phyloP scores from a whole-genome alignment of 805 yeast species.

The Candida jianshihensis region DNA sequence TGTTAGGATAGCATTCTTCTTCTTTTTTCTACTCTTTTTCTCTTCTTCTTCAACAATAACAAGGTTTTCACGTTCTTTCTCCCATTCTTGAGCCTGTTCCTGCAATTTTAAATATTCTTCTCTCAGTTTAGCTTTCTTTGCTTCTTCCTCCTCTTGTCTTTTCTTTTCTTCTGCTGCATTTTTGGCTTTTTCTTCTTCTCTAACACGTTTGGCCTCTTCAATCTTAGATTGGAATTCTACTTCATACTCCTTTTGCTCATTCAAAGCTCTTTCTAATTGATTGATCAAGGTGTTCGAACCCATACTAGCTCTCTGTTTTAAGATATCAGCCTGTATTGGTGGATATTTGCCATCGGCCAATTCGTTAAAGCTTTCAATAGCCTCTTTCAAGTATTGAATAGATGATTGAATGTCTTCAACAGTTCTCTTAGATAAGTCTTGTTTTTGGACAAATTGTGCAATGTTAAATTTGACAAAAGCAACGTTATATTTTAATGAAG shows the following conservation, averaged over 20 bases:
- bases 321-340: conserved; percentile 73
- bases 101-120: conserved; percentile 44
- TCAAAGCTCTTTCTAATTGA: conserved; percentile 62
- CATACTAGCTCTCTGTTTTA: conserved; percentile 80
- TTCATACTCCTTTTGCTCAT: conserved; percentile 68
- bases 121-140: conserved; percentile 29
- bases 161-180: conserved; percentile 43
- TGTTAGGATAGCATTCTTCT: conserved; percentile 39
- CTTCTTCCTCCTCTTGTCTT: conserved; percentile 42
- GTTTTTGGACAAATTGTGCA: conserved; percentile 72
- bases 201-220: conserved; percentile 61
- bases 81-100: conserved; percentile 52
- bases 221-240: conserved; percentile 49
- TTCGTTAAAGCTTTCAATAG: conserved; percentile 50
- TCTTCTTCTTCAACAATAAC: conserved; percentile 31
- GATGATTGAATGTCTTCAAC: conserved; percentile 55
- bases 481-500: conserved; percentile 62
- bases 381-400: conserved; percentile 50
- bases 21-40: conserved; percentile 27
- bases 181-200: conserved; percentile 37
- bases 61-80: conserved; percentile 39
- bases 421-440: conserved; percentile 51
- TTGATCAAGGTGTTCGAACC: conserved; percentile 70
- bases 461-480: conserved; percentile 82
- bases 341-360: conserved; percentile 55